Evolutionary conservation across 2,329 filamentous ascomycete genomes (phyloP), one percentile per base, ranked within the genome.

Genomic region (Pseudogymnoascus sp.): DNA sequence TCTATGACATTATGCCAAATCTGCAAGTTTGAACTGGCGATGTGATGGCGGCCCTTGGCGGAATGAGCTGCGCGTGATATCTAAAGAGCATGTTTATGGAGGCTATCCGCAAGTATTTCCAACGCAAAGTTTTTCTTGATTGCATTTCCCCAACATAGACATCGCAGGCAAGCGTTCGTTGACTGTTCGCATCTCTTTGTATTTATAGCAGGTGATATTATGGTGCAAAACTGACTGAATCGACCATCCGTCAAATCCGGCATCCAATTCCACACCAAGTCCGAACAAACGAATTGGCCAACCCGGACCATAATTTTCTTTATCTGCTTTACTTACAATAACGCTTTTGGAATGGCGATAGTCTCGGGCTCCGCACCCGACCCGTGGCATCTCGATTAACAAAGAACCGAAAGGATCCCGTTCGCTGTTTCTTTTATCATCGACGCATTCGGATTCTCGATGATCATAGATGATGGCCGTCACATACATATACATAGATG

Each of bases 1-100:
- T 54, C 47, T 54, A 54, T 32, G 47, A 54, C 8, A 54, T 54
- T 54, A 54, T 54, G 28, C n/a, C 47, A 54, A 32, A 54, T 32
- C 6, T 32, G 47, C 47, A 7, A 4, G 12, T 32, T 32, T 54
- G 47, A 32, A 32, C 28, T 54, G 47, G 28, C 32, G 9, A 18
- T 50, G 25, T 30, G 43, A 50, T 9, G 25, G 25, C 25, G 7
- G 1, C 7, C 7, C 6, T 30, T 30, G 41, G 22, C n/a, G 14
- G 22, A 50, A 30, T 18, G n/a, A 18, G 8, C 18, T 4, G 43
- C 43, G 4, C 6, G 9, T 54, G 25, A 18, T 32, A n/a, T n/a
- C 1, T 2, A 8, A 47, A 22, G 38, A 41, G 3, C 28, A 7
- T 25, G 20, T 43, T 25, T 39, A 11, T 20, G 16, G 37, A 39